Evolutionary conservation across 495 filamentous ascomycete species (phyloP), one percentile per base, ranked within the genome.

Genomic region (Penicillium longicatenatum): DNA sequence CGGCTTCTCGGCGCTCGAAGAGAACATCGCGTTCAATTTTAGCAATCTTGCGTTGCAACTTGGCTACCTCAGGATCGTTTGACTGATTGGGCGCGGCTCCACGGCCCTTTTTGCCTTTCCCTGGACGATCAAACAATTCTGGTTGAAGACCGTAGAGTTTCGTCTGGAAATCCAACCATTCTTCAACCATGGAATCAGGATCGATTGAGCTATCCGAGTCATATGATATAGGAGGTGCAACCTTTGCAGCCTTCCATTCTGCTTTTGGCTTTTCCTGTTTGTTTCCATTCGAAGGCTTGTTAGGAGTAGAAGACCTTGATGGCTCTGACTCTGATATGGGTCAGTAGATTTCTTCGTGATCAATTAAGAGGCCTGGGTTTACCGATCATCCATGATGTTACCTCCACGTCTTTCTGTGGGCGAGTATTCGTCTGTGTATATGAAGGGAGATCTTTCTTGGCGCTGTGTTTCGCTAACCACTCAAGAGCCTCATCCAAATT

Each of bases 401-500:
- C 64, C 43, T 78, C 75, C 10, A 64, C 52, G 35, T 72, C 73
- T 59, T 72, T 78, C 39, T 61, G 70, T 8, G 61, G 63, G 9
- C 69, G 68, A 16, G 65, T 44, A 33, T 60, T 69, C 45, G 66
- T 66, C 57, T 71, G 71, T 9, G 85, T 85, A 71, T 93, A 93
- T 46, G 85, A 84, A 2, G 87, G 86, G 30, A 94, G 80, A 63
- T 93, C 87, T 6, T 84, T 81, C 59, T 76, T 74, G 16, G 80
- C 73, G 64, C 84, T 88, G 61, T 91, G 81, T 58, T 89, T 75
- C 20, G 90, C 89, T 19, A 97, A 76, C 90, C 90, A 96, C 62
- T 96, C 89, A 29, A 97, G 61, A n/a, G 84, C 82, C 67, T 94
- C 91, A 55, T 94, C 88, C 46, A 97, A 73, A 19, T 92, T 92